A percentile compares a stretch with the other conserved stretches of the same genome.
phyloP scores from a whole-genome alignment of 2,329 filamentous ascomycete genomes.

The Aureobasidium sp. region DNA sequence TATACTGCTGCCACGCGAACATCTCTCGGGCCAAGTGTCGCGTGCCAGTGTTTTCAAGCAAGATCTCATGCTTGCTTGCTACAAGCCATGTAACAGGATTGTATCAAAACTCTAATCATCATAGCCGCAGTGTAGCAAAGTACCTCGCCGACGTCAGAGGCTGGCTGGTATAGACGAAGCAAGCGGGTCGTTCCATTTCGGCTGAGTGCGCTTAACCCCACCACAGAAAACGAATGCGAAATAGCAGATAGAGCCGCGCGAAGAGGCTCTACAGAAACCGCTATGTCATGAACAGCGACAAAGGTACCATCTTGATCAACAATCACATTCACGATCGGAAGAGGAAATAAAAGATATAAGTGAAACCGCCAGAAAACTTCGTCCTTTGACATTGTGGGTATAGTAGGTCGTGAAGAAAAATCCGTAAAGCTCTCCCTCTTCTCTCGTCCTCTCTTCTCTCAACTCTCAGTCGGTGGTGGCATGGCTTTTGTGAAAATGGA shows the following conservation, averaged over 20 bases:
- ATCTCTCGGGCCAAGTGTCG: neutral
- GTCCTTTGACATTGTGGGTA: slow-evolving; percentile 8
- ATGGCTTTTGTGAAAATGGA: neutral
- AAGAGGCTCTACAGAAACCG: neutral
- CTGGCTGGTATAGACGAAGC: neutral
- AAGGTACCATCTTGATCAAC: neutral
- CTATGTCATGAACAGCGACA: neutral
- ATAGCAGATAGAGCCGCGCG: neutral
- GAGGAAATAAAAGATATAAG: neutral
- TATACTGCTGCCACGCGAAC: neutral
- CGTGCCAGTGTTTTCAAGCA: neutral
- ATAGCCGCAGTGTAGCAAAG: neutral
- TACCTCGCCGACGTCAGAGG: neutral
- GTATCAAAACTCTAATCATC: neutral
- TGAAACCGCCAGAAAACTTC: neutral
- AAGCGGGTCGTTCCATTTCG: neutral
- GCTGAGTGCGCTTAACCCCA: neutral
- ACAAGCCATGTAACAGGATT: neutral
- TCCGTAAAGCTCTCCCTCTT: slow-evolving; percentile 9
- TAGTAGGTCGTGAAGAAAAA: slow-evolving; percentile 7
- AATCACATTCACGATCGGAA: neutral
- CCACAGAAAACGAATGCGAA: neutral
- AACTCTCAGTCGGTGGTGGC: slow-evolving; percentile 1
- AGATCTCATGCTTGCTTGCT: neutral
- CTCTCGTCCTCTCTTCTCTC: neutral